Evolutionary conservation across 164 flowering plant species (phyloP).

Genomic region (Nelumbo lutea): DNA sequence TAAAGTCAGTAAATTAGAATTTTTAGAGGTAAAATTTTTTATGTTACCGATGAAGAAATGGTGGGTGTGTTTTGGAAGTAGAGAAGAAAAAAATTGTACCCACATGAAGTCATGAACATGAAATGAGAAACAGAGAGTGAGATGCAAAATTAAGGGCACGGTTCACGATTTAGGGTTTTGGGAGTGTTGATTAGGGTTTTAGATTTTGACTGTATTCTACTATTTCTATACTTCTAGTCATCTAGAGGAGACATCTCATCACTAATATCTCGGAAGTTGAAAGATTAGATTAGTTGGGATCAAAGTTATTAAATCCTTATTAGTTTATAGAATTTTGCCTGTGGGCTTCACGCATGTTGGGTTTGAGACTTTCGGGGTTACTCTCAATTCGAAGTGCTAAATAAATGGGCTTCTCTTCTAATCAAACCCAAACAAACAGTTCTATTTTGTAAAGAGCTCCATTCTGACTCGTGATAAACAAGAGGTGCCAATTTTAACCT

Average conservation of each 20-base stretch:
- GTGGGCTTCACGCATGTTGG: no score
- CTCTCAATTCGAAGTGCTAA: no score
- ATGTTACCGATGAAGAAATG: constrained; percentile 49
- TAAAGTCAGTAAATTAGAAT: neutral
- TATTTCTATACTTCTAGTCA: neutral
- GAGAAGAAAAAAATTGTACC: constrained; percentile 27
- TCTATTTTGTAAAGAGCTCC: no score
- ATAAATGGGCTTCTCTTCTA: no score
- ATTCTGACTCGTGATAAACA: no score
- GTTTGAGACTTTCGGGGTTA: no score
- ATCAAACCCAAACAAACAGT: no score
- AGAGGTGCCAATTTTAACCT: no score
- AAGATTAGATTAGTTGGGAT: neutral
- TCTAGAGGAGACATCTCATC: neutral
- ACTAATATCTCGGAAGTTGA: neutral
- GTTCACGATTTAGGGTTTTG: constrained; percentile 30
- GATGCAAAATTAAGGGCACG: constrained; percentile 26
- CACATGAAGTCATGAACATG: constrained; percentile 16
- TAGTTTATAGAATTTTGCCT: no score
- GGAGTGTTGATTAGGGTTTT: constrained; percentile 15
- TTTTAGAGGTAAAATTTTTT: constrained; percentile 18
- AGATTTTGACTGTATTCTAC: constrained; percentile 21
- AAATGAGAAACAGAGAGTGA: constrained; percentile 4
- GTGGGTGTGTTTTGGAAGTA: constrained; percentile 75
- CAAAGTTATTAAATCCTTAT: neutral